Base-by-base conservation (phyloP, 345 rosid genomes). In the Schrenkiella parvula region DNA sequence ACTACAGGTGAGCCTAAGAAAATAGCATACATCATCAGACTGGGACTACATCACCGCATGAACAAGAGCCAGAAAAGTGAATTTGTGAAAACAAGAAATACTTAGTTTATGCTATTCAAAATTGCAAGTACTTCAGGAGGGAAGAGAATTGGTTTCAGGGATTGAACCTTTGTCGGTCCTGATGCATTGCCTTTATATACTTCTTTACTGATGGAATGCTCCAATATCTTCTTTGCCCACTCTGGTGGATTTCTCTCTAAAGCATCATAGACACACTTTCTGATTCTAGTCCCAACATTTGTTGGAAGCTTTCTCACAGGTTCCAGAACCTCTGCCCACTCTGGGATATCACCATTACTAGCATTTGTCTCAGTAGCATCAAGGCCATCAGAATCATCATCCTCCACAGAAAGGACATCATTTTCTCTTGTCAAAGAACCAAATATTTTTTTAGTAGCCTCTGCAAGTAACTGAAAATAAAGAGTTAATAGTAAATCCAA, bases 161-260 rank as follows among this genome's bases (percentile, higher is more conserved):
- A 66, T 23, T 53, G 55, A 74, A 93, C 98, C 99, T 95, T 95
- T 54, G 99, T 95, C 29, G 99, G 99, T 66, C 99, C 99, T 53
- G 97, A 95, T 28, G 99, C 99, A 84, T 95, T 95, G 82, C 99
- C 99, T 82, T 95, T 95, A 74, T 95, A 95, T 41, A 95, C 86
- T 81, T 83, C 99, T 80, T 95, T 95, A 75, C 99, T 91, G 70
- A 95, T 89, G 62, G 97, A 95, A 82, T 87, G 88, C 64, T 88
- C 95, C 81, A 95, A 81, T 76, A 73, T 87, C 81, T 80, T 78
- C 83, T 78, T 87, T 11, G 97, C 99, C 99, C 97, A 89, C 51
- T 95, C 96, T 50, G 99, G 99, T 2, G 97, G 99, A 80, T 69
- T 78, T 78, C 82, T 91, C 38, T 35, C 84, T 81, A 95, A 66